phyloP scores from a whole-genome alignment of 257 asterid genomes.

The Scutellaria minor region DNA sequence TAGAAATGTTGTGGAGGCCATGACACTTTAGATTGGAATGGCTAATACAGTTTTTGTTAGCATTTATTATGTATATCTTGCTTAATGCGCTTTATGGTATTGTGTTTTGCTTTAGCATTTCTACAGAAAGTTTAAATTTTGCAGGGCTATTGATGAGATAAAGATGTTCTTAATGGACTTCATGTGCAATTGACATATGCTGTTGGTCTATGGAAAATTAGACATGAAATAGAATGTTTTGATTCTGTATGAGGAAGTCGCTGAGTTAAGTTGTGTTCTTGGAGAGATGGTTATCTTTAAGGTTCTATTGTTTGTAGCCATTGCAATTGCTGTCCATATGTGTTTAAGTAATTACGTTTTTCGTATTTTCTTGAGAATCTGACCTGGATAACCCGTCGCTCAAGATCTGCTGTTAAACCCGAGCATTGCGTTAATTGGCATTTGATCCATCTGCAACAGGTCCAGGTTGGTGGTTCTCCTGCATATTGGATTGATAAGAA shows the following conservation, averaged over 20 bases:
- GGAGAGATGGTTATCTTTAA: conserved; percentile 22
- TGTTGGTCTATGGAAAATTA: no score
- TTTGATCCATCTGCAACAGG: conserved; percentile 52
- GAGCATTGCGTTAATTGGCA: conserved; percentile 17
- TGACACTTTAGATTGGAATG: conserved; percentile 12
- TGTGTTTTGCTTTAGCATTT: background rate
- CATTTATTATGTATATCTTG: conserved; percentile 11
- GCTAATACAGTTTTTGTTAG: background rate
- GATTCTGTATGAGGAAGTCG: background rate
- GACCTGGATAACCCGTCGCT: background rate
- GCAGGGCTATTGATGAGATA: no score
- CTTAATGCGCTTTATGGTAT: background rate
- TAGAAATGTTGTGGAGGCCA: background rate
- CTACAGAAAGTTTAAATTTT: no score
- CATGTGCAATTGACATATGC: no score
- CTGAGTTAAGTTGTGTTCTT: background rate
- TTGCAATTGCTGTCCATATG: conserved; percentile 4
- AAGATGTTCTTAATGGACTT: no score
- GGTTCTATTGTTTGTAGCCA: conserved; percentile 9
- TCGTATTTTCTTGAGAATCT: background rate
- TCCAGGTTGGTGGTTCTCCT: conserved; percentile 93
- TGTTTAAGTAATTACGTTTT: conserved; percentile 15
- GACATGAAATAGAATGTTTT: no score
- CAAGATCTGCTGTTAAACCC: background rate
- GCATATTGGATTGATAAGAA: conserved; percentile 66